These are phyloP conservation scores for Musa beccarii DNA, from an alignment of 176 grass and related monocot species.

Conservation along the genomic window DNA sequence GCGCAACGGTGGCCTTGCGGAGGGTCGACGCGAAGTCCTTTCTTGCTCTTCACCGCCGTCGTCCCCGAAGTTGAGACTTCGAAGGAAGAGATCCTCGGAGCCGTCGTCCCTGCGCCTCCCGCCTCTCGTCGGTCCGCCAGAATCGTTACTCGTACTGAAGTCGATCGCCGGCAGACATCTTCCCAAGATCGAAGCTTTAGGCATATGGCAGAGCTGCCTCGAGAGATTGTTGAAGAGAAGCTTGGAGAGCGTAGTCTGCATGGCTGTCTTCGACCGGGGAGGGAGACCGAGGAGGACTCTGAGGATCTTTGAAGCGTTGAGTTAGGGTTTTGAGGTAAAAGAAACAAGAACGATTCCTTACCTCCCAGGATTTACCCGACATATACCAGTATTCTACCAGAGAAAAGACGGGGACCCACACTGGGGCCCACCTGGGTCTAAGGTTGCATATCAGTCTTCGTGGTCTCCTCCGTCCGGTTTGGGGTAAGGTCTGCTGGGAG, in stretches of 20 bases:
- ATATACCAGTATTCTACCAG: no score
- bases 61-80: constrained; percentile 5
- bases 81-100: constrained; percentile 1
- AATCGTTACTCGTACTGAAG: background rate
- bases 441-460: no score
- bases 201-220: background rate
- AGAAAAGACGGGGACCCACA: no score
- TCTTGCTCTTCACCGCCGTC: background rate
- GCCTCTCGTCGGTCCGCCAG: background rate
- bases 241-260: background rate
- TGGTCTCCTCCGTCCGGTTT: no score
- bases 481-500: no score
- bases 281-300: background rate
- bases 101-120: background rate
- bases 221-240: background rate
- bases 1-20: background rate
- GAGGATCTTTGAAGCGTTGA: background rate
- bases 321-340: background rate
- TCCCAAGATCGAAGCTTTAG: background rate
- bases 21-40: background rate
- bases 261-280: background rate
- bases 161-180: background rate
- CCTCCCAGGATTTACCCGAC: no score
- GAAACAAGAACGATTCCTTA: no score
- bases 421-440: no score